A percentile compares a stretch with the other conserved stretches of the same genome.
These are phyloP conservation scores for Penicillium paneum DNA, from an alignment of 2,329 filamentous ascomycete genomes.

Conservation along the genomic window DNA sequence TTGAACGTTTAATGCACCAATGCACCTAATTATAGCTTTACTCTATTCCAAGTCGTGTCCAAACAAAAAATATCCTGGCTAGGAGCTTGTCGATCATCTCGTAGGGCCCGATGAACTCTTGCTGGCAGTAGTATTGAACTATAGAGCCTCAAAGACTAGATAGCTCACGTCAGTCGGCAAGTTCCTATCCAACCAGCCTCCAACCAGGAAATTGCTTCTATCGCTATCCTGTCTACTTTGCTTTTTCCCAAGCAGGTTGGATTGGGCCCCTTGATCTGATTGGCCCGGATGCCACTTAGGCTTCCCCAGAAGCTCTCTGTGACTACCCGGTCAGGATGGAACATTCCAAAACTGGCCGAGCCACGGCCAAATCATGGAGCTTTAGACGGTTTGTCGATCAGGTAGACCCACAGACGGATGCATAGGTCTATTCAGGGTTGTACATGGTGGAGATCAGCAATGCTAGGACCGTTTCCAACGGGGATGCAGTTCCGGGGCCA, in stretches of 20 bases:
- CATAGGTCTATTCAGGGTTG: slow-evolving; percentile 11
- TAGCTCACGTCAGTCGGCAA: slow-evolving; percentile 11
- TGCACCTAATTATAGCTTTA: too few relatives aligned
- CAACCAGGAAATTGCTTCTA: background rate
- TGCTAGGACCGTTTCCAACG: slow-evolving; percentile 4
- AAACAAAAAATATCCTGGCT: background rate
- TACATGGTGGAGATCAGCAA: background rate
- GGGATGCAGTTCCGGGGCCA: slow-evolving; percentile 3
- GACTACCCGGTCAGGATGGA: slow-evolving; percentile 26
- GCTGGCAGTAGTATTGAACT: background rate
- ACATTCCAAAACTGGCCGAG: slow-evolving; percentile 21
- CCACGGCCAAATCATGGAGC: slow-evolving; percentile 7
- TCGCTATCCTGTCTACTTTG: slow-evolving; percentile 1
- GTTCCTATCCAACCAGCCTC: background rate
- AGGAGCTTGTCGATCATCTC: background rate
- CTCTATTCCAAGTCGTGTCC: background rate
- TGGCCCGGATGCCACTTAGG: slow-evolving; percentile 17
- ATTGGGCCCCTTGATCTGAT: background rate
- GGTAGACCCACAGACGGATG: slow-evolving; percentile 1
- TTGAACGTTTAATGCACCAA: background rate
- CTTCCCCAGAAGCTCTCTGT: slow-evolving; percentile 29
- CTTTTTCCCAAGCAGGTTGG: slow-evolving; percentile 15
- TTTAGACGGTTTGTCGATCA: slow-evolving; percentile 4
- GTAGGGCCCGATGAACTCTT: background rate
- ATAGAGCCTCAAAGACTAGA: slow-evolving; percentile 15